phyloP scores from a whole-genome alignment of 2,329 filamentous ascomycete species.

The Trichoderma asperellum region DNA sequence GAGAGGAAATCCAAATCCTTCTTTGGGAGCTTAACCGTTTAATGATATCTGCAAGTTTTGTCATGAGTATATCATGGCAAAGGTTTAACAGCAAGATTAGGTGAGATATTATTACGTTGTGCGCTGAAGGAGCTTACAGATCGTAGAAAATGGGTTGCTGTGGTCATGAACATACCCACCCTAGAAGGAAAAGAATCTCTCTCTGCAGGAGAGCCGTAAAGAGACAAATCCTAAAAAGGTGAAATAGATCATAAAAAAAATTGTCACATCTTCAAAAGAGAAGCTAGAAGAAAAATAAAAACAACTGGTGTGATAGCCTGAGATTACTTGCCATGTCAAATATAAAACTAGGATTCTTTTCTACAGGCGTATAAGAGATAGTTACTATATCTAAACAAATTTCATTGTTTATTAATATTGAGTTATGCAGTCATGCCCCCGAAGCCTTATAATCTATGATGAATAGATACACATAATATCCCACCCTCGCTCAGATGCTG shows the following conservation, averaged over 20 bases:
- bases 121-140: not conserved
- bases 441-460: slow-evolving; percentile 16
- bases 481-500: slow-evolving; percentile 20
- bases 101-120: not conserved
- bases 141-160: not conserved
- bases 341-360: not conserved
- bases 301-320: not conserved
- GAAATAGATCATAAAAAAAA: not conserved
- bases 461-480: slow-evolving; percentile 15
- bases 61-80: not conserved
- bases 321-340: not conserved
- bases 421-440: slow-evolving; percentile 2
- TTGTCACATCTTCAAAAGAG: too few species aligned
- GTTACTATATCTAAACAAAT: not conserved
- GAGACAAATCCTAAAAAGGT: not conserved
- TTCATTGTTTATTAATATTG: not conserved
- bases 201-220: not conserved
- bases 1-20: not conserved
- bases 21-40: not conserved
- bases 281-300: too few species aligned
- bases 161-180: not conserved
- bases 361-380: not conserved
- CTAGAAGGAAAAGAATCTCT: not conserved
- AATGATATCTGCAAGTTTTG: not conserved
- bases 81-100: not conserved